Base-by-base conservation (phyloP, 139 green algal species). In the Desmodesmus armatus region DNA sequence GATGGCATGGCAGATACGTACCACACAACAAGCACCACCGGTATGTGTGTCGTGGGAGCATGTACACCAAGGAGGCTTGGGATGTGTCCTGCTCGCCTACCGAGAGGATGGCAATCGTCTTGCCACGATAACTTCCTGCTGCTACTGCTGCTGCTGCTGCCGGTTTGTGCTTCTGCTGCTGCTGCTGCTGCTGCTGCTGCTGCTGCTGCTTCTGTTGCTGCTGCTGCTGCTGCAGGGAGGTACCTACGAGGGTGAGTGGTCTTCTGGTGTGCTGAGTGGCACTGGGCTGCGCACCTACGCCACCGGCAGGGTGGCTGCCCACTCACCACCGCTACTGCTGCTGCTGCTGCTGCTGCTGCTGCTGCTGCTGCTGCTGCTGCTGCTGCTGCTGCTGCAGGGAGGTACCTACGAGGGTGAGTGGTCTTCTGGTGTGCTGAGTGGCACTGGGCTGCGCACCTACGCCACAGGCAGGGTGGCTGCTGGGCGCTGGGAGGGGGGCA, bases 361-460 rank as follows among this genome's bases (percentile, higher is more conserved):
- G 31, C 9, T 9, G 31, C 17, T 44, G 63, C 63, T 72, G 31
- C 63, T 44, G 29, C 31, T 72, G 63, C 31, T 72, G 51, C 44
- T 84, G 44, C n/a, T 63, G 11, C 9, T 78, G 47, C 7, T n/a
- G 33, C n/a, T 80, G 47, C 82, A 95, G 92, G 94, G 94, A 33
- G 95, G 94, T 17, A 85, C 90, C 44, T 97, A 97, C 58, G 93
- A 97, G 87, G 95, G 95, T 60, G 95, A 97, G 88, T 98, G 94
- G 94, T 62, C 86, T 0, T 63, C 37, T 37, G 95, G 95, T 0
- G 86, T 82, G 3, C 91, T 93, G 89, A 87, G 88, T 21, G 95
- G 95, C 19, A 72, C 94, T 7, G 94, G 95, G 3, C 87, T 96
- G 37, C 76, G 95, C 51, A 96, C 94, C 0, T 93, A 93, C 81